Base-by-base conservation (phyloP, 1,284 basidiomycete species). In the Fomitopsis pinicola region DNA sequence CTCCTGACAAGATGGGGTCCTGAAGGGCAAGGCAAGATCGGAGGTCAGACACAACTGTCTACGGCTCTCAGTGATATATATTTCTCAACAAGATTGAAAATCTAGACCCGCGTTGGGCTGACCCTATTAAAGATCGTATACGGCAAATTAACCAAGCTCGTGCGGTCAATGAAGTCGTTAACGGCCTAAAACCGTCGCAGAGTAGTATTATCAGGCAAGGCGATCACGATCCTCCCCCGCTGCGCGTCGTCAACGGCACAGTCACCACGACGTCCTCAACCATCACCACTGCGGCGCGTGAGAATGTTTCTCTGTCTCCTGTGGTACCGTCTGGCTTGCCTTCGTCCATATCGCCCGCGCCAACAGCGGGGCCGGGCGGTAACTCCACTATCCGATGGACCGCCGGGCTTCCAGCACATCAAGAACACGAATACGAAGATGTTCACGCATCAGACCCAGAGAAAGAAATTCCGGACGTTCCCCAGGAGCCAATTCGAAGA, bases 21-120 rank as follows among this genome's bases (percentile, higher is more conserved):
- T 53, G 95, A 98, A 75, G 91, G 94, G 40, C 78, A 95, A 70
- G 94, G 94, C 63, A 98, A 97, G 77, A 77, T 96, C 48, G 92
- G 91, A 78, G 91, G 94, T 94, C 50, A 59, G 64, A 42, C 30
- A 36, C 22, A 53, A 33, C 26, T 28, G 40, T 22, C 45, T 28
- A 44, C 8, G 30, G 30, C 30, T 33, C 30, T 8, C 8, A 33
- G 30, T 33, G 30, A 33, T 33, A 15, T 9, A 53, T 40, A 19
- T 53, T 42, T 59, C 65, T 62, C 66, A 68, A 61, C 62, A 36
- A 61, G 62, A 45, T 57, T 62, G 42, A 10, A 3, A 10, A 60
- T 59, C 66, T 69, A 95, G 94, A 95, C 80, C 92, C 92, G 65
- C 84, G 82, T 54, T 97, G 95, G 95, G 94, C 94, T 45, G 83